Conservation (phyloP, 495 filamentous ascomycete genomes). For the Amorphotheca resinae region DNA sequence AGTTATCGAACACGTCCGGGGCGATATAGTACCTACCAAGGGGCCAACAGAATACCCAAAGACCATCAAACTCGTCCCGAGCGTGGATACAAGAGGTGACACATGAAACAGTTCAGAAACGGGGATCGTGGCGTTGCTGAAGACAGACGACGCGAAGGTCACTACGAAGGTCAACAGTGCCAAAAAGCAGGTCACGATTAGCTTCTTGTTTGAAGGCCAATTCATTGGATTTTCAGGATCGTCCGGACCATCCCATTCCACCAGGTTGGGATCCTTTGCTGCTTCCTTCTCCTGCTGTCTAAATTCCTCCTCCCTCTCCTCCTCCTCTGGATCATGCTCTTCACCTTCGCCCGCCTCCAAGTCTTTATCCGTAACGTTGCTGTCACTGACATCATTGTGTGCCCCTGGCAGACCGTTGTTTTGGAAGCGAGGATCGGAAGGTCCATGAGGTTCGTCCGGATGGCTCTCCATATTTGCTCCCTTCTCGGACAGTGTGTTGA, state of each 20-base stretch:
- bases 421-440: too few species aligned
- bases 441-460: conserved; percentile 1
- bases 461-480: conserved; percentile 5
- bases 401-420: too few species aligned
- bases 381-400: background rate
- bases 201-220: conserved; percentile 53
- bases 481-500: conserved; percentile 10
- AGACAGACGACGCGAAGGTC: conserved; percentile 15
- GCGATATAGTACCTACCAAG: conserved; percentile 15
- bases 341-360: conserved; percentile 11
- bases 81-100: conserved; percentile 14
- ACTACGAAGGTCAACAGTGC: conserved; percentile 44
- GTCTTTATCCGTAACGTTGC: conserved; percentile 8
- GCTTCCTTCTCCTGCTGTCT: conserved; percentile 11
- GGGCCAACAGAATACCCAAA: conserved; percentile 24
- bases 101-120: conserved; percentile 10
- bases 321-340: background rate
- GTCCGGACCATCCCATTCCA: conserved; percentile 57
- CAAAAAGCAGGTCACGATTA: conserved; percentile 40
- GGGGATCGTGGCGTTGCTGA: conserved; percentile 13
- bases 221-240: conserved; percentile 57
- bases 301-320: background rate
- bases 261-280: conserved; percentile 21
- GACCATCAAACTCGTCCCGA: conserved; percentile 22
- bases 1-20: too few species aligned